phyloP scores from a whole-genome alignment of 129 eudicot genomes.

The Rutidosis leptorrhynchoides region DNA sequence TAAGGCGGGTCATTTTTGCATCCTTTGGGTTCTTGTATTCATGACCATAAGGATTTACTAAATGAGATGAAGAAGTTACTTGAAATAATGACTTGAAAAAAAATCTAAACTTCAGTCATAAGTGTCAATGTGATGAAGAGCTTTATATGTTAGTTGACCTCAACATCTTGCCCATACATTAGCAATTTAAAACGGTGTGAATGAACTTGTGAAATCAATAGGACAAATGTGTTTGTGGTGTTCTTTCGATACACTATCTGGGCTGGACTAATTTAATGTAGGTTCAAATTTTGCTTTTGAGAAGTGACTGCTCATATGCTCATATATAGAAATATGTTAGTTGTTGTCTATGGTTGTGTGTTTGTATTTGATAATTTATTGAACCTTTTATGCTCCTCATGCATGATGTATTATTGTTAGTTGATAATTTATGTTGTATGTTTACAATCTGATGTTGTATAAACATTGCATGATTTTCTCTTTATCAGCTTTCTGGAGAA shows the following conservation, averaged over 20 bases:
- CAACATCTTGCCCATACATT: too few species aligned
- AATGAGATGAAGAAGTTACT: not conserved
- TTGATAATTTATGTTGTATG: not conserved
- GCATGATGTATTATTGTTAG: not conserved
- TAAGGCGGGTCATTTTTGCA: not conserved
- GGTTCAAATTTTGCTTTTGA: not conserved
- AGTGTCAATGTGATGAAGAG: not conserved
- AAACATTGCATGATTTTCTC: conserved; percentile 8
- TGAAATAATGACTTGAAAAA: not conserved
- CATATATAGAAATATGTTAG: not conserved
- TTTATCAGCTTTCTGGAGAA: conserved; percentile 67
- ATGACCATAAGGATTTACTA: too few species aligned
- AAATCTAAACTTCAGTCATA: too few species aligned
- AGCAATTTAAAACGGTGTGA: too few species aligned
- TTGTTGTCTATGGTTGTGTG: too few species aligned
- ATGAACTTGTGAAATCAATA: too few species aligned
- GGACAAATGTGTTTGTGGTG: not conserved
- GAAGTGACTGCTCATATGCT: conserved; percentile 4
- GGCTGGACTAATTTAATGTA: not conserved
- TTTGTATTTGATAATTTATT: too few species aligned
- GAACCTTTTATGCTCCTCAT: too few species aligned
- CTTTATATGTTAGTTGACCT: too few species aligned
- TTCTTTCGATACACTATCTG: not conserved
- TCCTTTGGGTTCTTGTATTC: not conserved
- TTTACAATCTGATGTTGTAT: conserved; percentile 10